phyloP scores from a whole-genome alignment of 2,329 filamentous ascomycete genomes.

The Amauroascus niger region DNA sequence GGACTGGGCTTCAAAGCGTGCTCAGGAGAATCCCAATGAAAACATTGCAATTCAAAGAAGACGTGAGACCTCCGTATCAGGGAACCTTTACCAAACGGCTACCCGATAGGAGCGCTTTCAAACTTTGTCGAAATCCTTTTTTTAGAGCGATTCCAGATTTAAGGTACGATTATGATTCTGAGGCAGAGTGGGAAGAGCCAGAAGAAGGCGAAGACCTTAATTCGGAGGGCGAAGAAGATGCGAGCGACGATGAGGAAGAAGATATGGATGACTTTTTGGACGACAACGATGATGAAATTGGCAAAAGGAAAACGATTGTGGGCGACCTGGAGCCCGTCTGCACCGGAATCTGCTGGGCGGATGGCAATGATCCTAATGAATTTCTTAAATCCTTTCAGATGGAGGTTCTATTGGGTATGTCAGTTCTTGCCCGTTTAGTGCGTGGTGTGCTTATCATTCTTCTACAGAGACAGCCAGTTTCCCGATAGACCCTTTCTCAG shows the following conservation, averaged over 20 bases:
- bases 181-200: constrained; percentile 57
- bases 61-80: constrained; percentile 54
- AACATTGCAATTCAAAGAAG: constrained; percentile 50
- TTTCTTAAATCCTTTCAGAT: constrained; percentile 56
- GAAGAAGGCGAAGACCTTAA: constrained; percentile 62
- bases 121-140: constrained; percentile 48
- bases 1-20: constrained; percentile 30
- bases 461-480: constrained; percentile 37
- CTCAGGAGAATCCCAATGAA: constrained; percentile 47
- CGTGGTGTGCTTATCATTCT: neutral
- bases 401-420: constrained; percentile 60
- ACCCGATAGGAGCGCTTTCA: constrained; percentile 32
- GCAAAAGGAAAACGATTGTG: constrained; percentile 49
- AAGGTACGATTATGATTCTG: constrained; percentile 58
- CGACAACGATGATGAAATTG: constrained; percentile 62
- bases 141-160: constrained; percentile 43
- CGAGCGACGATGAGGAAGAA: constrained; percentile 58
- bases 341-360: constrained; percentile 78
- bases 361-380: constrained; percentile 41
- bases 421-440: neutral
- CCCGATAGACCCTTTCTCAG: constrained; percentile 77
- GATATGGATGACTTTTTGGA: constrained; percentile 88
- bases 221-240: constrained; percentile 54
- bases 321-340: constrained; percentile 65
- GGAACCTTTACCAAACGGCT: constrained; percentile 50